phyloP scores from a whole-genome alignment of 75 land plant genomes.

The Pinus tabuliformis region DNA sequence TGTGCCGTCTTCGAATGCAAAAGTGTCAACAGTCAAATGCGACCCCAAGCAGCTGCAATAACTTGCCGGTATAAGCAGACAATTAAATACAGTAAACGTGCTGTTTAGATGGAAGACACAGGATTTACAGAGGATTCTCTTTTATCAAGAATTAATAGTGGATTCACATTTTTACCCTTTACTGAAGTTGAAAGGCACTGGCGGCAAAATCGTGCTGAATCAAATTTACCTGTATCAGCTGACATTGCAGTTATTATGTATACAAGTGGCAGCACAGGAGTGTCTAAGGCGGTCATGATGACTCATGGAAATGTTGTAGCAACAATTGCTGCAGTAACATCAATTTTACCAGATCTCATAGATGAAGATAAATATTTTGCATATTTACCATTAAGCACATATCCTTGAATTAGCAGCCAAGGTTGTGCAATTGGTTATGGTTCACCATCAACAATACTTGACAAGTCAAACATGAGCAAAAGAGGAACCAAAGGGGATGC shows the following conservation, averaged over 20 bases:
- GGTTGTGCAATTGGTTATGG: constrained; percentile 89
- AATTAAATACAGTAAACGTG: constrained; percentile 43
- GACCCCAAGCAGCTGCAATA: constrained; percentile 74
- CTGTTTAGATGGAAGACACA: constrained; percentile 72
- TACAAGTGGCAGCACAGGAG: constrained; percentile 97
- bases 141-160: constrained; percentile 11
- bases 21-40: constrained; percentile 76
- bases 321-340: constrained; percentile 71
- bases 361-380: constrained; percentile 70
- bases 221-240: constrained; percentile 51
- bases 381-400: constrained; percentile 91
- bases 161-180: constrained; percentile 54
- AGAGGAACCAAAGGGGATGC: constrained; percentile 94
- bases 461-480: constrained; percentile 82
- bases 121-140: constrained; percentile 12
- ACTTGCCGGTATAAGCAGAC: constrained; percentile 43
- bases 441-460: constrained; percentile 80
- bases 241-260: constrained; percentile 94
- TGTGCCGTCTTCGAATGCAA: constrained; percentile 29
- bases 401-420: constrained; percentile 88
- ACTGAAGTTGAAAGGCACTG: constrained; percentile 62
- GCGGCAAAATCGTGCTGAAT: constrained; percentile 31
- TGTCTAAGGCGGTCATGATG: constrained; percentile 97
- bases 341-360: constrained; percentile 49
- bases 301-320: constrained; percentile 88